Base-by-base conservation (phyloP, 306 rosid genomes). In the Pueraria montana region DNA sequence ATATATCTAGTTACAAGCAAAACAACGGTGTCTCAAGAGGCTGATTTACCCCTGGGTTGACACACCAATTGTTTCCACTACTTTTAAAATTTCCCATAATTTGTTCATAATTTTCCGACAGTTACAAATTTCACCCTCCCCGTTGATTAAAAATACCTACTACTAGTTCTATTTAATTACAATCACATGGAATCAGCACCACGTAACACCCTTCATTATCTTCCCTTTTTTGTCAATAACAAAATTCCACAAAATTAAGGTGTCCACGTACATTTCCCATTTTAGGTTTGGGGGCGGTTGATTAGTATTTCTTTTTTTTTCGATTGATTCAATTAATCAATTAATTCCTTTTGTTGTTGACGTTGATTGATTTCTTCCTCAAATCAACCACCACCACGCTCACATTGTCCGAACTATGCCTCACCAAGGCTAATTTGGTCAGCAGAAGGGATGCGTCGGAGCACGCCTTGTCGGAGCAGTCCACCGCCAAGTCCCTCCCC, bases 351-450 rank as follows among this genome's bases (percentile, higher is more conserved):
- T 46, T 58, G 20, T 18, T 48, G 72, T 40, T 23, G 52, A 3
- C 17, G 23, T 58, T 59, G 79, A 56, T 58, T 52, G 79, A 50
- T 80, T 83, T 32, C 82, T 87, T 87, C 82, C 88, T 89, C 94
- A 94, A 82, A 86, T 94, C 92, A 34, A 94, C 90, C 14, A 94
- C 97, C 32, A 94, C 92, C 1, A 91, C 95, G 80, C 94, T 91
- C 36, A 94, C 90, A 58, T 94, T 94, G 83, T 94, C 98, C 8
- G 90, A 72, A 72, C 95, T 92, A 4, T 87, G 91, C 87, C 97
- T 85, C 12, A 94, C 95, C 86, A 94, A 6, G 2, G 98, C 98
- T 84, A 94, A 62, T 86, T 94, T 91, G 2, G 97, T 94, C 43
- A 94, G 83, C 84, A 94, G 24, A 21, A 88, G 84, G 2, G 98